Conservation (phyloP, 164 flowering plant species). For the Hamamelis virginiana region DNA sequence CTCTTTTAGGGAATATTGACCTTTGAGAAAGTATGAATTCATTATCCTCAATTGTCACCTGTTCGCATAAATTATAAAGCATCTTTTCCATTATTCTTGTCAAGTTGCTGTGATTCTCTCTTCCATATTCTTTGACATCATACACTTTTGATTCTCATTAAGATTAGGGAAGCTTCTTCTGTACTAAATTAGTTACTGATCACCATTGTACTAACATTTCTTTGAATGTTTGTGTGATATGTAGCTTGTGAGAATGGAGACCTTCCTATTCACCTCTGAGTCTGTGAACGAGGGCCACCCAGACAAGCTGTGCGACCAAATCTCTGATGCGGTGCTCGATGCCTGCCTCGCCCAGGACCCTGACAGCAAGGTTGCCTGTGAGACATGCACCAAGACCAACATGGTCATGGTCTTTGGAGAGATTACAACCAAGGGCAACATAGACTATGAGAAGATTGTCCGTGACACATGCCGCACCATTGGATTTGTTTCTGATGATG, state of each 20-base stretch:
- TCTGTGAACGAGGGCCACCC: constrained; percentile 93
- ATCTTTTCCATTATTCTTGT: background rate
- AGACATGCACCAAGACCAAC: constrained; percentile 88
- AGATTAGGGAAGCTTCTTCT: background rate
- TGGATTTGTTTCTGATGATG: constrained; percentile 77
- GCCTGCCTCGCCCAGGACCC: constrained; percentile 84
- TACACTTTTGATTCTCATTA: background rate
- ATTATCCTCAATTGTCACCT: background rate
- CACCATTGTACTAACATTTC: background rate
- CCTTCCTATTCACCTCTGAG: constrained; percentile 79
- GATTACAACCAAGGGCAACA: constrained; percentile 72
- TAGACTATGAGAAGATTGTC: constrained; percentile 82
- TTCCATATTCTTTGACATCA: background rate
- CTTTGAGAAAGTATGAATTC: background rate
- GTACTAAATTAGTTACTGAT: background rate
- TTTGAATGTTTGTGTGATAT: constrained; percentile 7
- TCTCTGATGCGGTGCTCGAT: constrained; percentile 83
- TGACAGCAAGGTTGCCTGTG: constrained; percentile 86
- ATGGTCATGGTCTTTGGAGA: constrained; percentile 91
- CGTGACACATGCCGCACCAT: constrained; percentile 75
- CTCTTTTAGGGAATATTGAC: background rate
- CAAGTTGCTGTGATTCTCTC: background rate
- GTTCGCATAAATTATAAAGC: background rate
- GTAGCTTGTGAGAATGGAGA: constrained; percentile 59
- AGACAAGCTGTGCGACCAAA: constrained; percentile 84